phyloP scores from a whole-genome alignment of 2,329 filamentous ascomycete species.

The Aureobasidium sp. region DNA sequence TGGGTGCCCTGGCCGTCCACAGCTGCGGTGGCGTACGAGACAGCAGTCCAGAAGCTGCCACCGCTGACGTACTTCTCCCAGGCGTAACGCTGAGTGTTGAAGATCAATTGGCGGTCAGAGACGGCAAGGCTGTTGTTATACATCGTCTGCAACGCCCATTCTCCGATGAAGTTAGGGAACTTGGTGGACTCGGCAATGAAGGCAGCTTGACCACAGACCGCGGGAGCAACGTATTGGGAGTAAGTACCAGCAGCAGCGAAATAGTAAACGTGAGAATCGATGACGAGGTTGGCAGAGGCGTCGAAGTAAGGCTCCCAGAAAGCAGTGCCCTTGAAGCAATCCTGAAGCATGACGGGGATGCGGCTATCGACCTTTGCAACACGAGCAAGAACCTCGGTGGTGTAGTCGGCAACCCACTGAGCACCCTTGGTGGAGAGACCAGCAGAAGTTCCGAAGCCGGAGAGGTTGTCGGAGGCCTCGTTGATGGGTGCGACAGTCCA shows the following conservation, averaged over 20 bases:
- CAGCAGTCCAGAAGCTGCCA: slow-evolving; percentile 21
- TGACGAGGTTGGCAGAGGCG: slow-evolving; percentile 16
- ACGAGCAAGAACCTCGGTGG: slow-evolving; percentile 21
- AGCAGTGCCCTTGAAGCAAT: slow-evolving; percentile 15
- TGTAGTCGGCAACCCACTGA: slow-evolving; percentile 26
- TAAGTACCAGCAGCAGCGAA: slow-evolving; percentile 17
- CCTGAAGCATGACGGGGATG: slow-evolving; percentile 28
- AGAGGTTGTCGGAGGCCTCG: slow-evolving; percentile 24
- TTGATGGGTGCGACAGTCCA: slow-evolving; percentile 14
- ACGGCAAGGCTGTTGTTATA: slow-evolving; percentile 25
- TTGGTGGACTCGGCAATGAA: slow-evolving; percentile 14
- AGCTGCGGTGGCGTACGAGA: background rate
- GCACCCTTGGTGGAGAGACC: slow-evolving; percentile 23
- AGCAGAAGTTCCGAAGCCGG: slow-evolving; percentile 24
- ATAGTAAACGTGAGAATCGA: slow-evolving; percentile 22
- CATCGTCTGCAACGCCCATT: slow-evolving; percentile 23
- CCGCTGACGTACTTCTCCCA: slow-evolving; percentile 26
- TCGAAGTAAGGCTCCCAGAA: slow-evolving; percentile 18
- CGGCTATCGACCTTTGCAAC: slow-evolving; percentile 19
- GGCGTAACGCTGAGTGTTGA: slow-evolving; percentile 26
- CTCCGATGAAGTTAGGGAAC: slow-evolving; percentile 23
- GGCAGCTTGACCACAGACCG: slow-evolving; percentile 17
- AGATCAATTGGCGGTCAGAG: slow-evolving; percentile 19
- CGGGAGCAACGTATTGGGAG: slow-evolving; percentile 13
- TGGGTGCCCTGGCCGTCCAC: slow-evolving; percentile 15